Evolutionary conservation across 371 early-diverging fungal genomes (phyloP).

Genomic region (Coemansia sp.): DNA sequence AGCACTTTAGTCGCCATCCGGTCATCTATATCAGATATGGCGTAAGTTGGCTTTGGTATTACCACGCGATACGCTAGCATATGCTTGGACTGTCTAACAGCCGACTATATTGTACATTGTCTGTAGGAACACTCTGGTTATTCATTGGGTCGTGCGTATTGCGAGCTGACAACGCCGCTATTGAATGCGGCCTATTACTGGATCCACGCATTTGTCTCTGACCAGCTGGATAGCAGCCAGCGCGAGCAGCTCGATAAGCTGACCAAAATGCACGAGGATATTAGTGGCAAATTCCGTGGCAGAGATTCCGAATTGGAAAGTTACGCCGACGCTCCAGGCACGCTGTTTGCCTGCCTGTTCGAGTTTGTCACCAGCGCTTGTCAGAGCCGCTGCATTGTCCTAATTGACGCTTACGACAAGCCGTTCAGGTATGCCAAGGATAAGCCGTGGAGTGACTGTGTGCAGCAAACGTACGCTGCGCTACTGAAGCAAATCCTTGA

Average conservation of each 20-base stretch:
- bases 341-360: background rate
- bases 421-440: background rate
- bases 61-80: too few species aligned
- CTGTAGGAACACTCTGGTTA: too few species aligned
- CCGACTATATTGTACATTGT: too few species aligned
- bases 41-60: too few species aligned
- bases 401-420: conserved; percentile 2
- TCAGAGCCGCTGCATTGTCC: background rate
- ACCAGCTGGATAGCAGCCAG: background rate
- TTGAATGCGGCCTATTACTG: too few species aligned
- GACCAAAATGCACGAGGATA: background rate
- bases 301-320: background rate
- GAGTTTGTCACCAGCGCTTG: background rate
- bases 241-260: background rate
- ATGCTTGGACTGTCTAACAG: too few species aligned
- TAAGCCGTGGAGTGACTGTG: background rate
- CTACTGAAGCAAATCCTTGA: conserved; percentile 2
- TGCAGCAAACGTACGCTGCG: background rate
- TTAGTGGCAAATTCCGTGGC: too few species aligned
- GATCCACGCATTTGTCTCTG: background rate
- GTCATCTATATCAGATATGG: conserved; percentile 3
- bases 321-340: background rate
- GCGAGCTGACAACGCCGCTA: too few species aligned
- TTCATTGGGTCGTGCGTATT: too few species aligned
- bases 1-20: conserved; percentile 12